Evolutionary conservation across 2,329 filamentous ascomycete genomes (phyloP), one percentile per base, ranked within the genome.

Genomic region (Botrytis byssoidea): DNA sequence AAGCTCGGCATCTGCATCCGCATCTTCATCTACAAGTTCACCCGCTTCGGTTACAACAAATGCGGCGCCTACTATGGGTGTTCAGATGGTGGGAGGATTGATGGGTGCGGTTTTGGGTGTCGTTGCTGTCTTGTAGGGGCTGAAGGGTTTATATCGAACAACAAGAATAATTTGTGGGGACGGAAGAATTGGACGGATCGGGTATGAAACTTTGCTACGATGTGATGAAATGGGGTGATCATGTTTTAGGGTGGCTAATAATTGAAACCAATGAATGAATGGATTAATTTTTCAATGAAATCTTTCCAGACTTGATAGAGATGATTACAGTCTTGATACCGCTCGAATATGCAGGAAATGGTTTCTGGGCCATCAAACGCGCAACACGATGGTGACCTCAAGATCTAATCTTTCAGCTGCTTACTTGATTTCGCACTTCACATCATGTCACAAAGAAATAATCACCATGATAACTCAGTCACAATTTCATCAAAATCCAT

Each of bases 71-170:
- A n/a, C 44, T 3, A 35, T 72, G 37, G 32, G 51, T 2, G 40
- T 59, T 7, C 44, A 60, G 63, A 60, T 72, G 48, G 42, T 71
- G 2, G 72, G 72, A 55, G 66, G 72, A 10, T 57, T 73, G 46
- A 69, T 60, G 25, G 72, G 66, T 16, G 42, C 42, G 22, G 25
- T 64, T 12, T 10, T 71, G 35, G 72, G 72, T 5, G 37, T 70
- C 4, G 72, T 73, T 6, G 72, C 57, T 59, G 8, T 66, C n/a
- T 40, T 73, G 35, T 73, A 46, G 29, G 12, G 40, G 10, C 18
- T 18, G 25, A 5, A 40, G 5, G 35, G 59, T 32, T 57, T 20
- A n/a, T 29, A 18, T 29, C n/a, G 9, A 29, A 14, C 57, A 0
- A 25, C 48, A 7, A 32, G 46, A 35, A 20, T 4, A n/a, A 35